Evolutionary conservation across 306 rosid species (phyloP).

Genomic region (Acmispon strigosus): DNA sequence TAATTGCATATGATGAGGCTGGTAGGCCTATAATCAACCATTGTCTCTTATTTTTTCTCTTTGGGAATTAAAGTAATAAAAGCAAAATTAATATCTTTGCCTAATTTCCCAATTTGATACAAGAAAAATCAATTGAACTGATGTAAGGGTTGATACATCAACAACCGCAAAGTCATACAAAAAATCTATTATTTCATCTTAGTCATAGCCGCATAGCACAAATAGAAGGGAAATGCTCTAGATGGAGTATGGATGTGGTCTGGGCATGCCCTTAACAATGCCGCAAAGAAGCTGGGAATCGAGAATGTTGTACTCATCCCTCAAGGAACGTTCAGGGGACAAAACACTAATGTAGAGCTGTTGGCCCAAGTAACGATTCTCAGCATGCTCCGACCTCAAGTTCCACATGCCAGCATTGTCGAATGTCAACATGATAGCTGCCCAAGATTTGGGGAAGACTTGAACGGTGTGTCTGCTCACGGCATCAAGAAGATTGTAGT

Average conservation of each 20-base stretch:
- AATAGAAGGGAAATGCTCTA: background rate
- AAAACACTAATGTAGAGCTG: constrained; percentile 48
- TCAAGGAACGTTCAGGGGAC: constrained; percentile 31
- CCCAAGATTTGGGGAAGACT: constrained; percentile 72
- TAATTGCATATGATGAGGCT: too few species aligned
- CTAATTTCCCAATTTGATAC: too few species aligned
- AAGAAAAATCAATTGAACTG: background rate
- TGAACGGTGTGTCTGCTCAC: constrained; percentile 78
- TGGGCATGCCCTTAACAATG: constrained; percentile 42
- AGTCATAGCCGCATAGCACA: too few species aligned
- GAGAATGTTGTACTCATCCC: constrained; percentile 64
- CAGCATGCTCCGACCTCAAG: constrained; percentile 43
- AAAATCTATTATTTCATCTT: too few species aligned
- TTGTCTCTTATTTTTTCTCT: too few species aligned
- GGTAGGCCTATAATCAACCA: too few species aligned
- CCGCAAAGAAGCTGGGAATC: constrained; percentile 44
- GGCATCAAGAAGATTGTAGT: constrained; percentile 69
- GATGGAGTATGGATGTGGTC: constrained; percentile 24
- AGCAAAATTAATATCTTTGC: too few species aligned
- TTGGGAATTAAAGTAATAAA: too few species aligned
- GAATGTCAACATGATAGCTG: constrained; percentile 48
- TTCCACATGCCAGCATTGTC: constrained; percentile 87
- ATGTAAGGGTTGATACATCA: background rate
- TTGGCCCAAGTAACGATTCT: constrained; percentile 63
- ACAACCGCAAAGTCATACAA: too few species aligned